phyloP scores from a whole-genome alignment of 75 land plant species.

The Azolla pinnata region DNA sequence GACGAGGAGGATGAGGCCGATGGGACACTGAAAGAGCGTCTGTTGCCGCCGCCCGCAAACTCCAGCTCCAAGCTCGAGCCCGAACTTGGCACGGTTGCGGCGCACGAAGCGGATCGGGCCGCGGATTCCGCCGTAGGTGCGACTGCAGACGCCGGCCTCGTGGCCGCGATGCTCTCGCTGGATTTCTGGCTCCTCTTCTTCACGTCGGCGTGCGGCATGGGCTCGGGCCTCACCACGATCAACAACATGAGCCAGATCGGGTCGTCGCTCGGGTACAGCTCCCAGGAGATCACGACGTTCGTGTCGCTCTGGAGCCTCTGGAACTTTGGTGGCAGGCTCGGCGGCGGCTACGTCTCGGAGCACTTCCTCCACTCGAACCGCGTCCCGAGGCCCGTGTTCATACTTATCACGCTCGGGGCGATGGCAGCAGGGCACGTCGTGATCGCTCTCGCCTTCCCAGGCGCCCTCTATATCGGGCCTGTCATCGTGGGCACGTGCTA shows the following conservation, averaged over 20 bases:
- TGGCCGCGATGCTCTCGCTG: constrained; percentile 43
- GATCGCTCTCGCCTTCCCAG: constrained; percentile 61
- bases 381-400: constrained; percentile 56
- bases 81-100: no score
- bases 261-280: constrained; percentile 58
- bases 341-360: constrained; percentile 73
- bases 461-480: constrained; percentile 63
- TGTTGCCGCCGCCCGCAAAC: neutral
- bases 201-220: constrained; percentile 80
- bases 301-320: constrained; percentile 90
- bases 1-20: neutral
- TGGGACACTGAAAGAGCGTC: neutral
- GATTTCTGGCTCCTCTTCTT: constrained; percentile 79
- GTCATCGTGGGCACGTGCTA: constrained; percentile 70
- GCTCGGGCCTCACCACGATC: constrained; percentile 79
- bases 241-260: constrained; percentile 90
- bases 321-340: constrained; percentile 89
- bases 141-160: constrained; percentile 36
- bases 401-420: constrained; percentile 41
- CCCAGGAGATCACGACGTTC: constrained; percentile 40
- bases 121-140: no score
- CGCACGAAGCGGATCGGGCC: no score
- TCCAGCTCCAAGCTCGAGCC: no score
- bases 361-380: constrained; percentile 40
- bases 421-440: constrained; percentile 64